Base-by-base conservation (phyloP, 805 yeast genomes). In the Sporopachydermia lactativora region DNA sequence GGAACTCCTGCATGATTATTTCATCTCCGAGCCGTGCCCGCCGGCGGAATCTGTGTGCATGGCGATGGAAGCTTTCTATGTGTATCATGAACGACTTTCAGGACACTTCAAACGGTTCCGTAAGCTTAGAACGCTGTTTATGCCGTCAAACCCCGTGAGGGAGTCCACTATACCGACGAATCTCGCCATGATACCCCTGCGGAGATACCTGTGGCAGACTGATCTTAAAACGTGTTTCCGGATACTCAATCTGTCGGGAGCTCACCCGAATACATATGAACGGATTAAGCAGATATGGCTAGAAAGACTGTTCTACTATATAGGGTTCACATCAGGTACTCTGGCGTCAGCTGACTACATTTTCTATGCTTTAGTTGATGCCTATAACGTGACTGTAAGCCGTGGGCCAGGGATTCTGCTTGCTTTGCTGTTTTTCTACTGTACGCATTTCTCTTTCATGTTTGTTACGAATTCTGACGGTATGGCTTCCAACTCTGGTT, bases 231-330 rank as follows among this genome's bases (percentile, higher is more conserved):
- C 63, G 35, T 83, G 86, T 0, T 55, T 79, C 34, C 63, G 64
- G 38, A 55, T 79, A 36, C 63, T 82, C 16, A 82, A 78, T 45
- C 51, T 66, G 38, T 75, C 92, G 0, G 68, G 75, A 2, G 85
- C 77, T 70, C 73, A 37, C 55, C 64, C 8, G 66, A 71, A 46
- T 78, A 75, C 55, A 54, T 68, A 6, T 50, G 51, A 2, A 43
- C 54, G 34, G 54, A 62, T 39, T 62, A 59, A 42, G 49, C 54
- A 31, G 44, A 57, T 17, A 52, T 64, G 56, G 55, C 51, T 28
- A 51, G 45, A 24, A 24, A 8, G 31, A 8, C n/a, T 24, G n/a
- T 24, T 24, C n/a, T 24, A 24, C n/a, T 24, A 24, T 24, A 24
- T 24, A 8, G 31, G 31, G n/a, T 24, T 8, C n/a, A 24, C 31